Percentiles rank a stretch among this genome's conserved stretches.
Evolutionary conservation across 768 basidiomycete species (phyloP).

Genomic region (Epithele typhae): DNA sequence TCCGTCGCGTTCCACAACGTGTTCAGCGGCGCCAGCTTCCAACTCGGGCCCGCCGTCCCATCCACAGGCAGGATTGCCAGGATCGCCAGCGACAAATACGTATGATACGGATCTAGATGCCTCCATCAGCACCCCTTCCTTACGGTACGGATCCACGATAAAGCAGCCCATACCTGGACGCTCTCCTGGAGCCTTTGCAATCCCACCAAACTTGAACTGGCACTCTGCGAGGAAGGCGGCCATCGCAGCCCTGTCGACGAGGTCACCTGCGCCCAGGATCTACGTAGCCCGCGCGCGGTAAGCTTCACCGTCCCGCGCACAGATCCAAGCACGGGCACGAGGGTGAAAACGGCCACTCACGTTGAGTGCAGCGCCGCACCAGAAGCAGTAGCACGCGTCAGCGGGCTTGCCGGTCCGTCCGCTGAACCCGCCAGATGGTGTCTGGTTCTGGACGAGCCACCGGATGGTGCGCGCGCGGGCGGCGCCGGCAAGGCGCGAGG

Average conservation of each 20-base stretch:
- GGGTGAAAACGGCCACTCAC: conserved; percentile 37
- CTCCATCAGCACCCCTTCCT: neutral
- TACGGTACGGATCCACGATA: neutral
- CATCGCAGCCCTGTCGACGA: conserved; percentile 56
- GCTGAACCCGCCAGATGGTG: conserved; percentile 72
- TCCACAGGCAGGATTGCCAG: conserved; percentile 54
- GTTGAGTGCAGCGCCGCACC: conserved; percentile 79
- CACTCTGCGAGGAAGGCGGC: conserved; percentile 64
- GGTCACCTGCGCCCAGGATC: conserved; percentile 61
- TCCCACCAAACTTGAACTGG: conserved; percentile 88
- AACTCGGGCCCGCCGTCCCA: conserved; percentile 31
- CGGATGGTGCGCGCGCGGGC: conserved; percentile 56
- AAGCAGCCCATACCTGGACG: conserved; percentile 54
- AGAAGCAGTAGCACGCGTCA: conserved; percentile 97
- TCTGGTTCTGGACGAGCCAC: conserved; percentile 79
- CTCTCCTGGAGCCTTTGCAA: conserved; percentile 79
- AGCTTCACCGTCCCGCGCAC: neutral
- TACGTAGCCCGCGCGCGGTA: conserved; percentile 27
- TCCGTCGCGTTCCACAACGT: conserved; percentile 66
- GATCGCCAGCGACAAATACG: conserved; percentile 85
- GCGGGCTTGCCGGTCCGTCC: conserved; percentile 85
- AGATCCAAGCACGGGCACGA: neutral
- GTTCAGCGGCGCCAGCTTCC: conserved; percentile 60
- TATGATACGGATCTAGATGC: conserved; percentile 84
- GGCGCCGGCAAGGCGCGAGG: conserved; percentile 21